These are phyloP conservation scores for Neofusicoccum kwambonambiense DNA, from an alignment of 2,329 filamentous ascomycete genomes.

Conservation along the genomic window DNA sequence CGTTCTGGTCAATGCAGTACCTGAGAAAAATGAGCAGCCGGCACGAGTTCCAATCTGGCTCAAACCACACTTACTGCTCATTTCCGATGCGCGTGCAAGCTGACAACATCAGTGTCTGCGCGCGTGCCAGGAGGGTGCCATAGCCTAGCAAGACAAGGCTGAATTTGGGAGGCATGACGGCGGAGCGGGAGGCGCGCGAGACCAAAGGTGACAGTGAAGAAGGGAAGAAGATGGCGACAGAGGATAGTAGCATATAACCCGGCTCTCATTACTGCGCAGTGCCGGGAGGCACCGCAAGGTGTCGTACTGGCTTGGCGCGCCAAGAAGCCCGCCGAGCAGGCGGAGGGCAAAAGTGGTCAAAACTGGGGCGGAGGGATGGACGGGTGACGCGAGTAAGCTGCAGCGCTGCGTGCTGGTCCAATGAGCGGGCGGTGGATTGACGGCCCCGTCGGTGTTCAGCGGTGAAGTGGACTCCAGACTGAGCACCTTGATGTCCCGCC, in stretches of 20 bases:
- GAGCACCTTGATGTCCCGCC: conserved; percentile 14
- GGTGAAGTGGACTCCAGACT: not conserved
- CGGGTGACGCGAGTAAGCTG: not conserved
- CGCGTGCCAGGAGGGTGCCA: not conserved
- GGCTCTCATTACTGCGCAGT: not conserved
- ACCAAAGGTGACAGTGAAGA: not conserved
- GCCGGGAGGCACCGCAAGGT: not conserved
- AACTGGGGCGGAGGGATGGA: not conserved
- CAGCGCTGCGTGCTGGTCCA: not conserved
- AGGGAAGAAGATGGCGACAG: not conserved
- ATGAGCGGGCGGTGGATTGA: not conserved
- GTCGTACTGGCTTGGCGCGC: not conserved
- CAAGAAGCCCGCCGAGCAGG: not conserved
- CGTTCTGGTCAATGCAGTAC: not conserved
- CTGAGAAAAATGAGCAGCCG: not conserved
- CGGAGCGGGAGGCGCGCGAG: not conserved
- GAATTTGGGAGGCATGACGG: not conserved
- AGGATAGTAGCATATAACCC: not conserved
- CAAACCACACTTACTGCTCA: not conserved
- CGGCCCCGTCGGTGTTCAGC: not conserved
- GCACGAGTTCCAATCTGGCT: not conserved
- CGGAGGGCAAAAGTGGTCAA: not conserved
- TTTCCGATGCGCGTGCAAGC: not conserved
- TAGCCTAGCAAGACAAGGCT: not conserved
- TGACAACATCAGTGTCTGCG: not conserved